Evolutionary conservation across 805 yeast genomes (phyloP), one percentile per base, ranked within the genome.

Genomic region (Starmerella floricola): DNA sequence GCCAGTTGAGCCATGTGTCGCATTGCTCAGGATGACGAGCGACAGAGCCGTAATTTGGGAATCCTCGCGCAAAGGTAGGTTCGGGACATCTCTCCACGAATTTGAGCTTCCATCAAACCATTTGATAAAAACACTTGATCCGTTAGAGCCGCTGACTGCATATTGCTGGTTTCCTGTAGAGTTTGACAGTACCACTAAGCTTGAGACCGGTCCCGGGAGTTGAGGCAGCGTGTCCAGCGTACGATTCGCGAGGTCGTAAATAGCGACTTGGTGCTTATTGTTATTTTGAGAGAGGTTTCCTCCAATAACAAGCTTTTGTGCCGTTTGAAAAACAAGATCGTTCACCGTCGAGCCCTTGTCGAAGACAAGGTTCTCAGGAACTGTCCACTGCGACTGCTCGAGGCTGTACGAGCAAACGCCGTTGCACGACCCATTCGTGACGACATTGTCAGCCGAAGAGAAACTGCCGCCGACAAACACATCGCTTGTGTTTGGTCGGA

Each of bases 351-450:
- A 36, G 20, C 29, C 31, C 8, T 31, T 2, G 8, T 34, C 38
- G 11, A 47, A 31, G 2, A n/a, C 21, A 3, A 49, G 31, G 6
- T 27, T n/a, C 3, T 28, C 11, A 6, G 34, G 38, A 2, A 11
- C 17, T 12, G 10, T 12, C 52, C 52, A 50, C 15, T 8, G 59
- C 13, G 60, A 54, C 17, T 64, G 58, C 11, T 55, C 51, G 53
- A 78, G 53, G 52, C 76, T 69, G 58, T 74, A 81, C 16, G 73
- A 61, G 6, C 74, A 53, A 8, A 83, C 50, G 12, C 82, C 79
- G 1, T 2, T 38, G 20, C 51, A 47, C 1, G 40, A 16, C 16
- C 31, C 41, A 15, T 34, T 31, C 12, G 32, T 16, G 2, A 16
- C 34, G 3, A 31, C 19, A 11, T 11, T 44, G 3, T 19, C 17